Conservation (phyloP, 331 rosid genomes). For the Stylosanthes scabra region DNA sequence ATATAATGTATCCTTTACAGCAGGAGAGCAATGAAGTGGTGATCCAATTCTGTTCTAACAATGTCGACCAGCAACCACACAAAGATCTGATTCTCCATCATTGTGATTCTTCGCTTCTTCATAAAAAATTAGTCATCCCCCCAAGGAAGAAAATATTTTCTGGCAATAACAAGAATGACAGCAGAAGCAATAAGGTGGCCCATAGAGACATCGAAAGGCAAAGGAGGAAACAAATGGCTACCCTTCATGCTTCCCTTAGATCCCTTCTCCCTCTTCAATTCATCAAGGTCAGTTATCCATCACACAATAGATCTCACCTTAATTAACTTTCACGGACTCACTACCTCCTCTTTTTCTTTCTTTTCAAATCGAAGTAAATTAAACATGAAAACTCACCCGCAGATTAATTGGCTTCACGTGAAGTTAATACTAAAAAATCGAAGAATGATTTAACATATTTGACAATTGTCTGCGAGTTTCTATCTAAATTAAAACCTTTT, state of each 20-base stretch:
- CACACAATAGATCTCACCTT: no score
- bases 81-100: conserved; percentile 52
- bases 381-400: no score
- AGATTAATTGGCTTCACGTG: no score
- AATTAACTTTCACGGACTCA: no score
- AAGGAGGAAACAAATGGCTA: conserved; percentile 76
- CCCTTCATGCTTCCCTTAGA: conserved; percentile 66
- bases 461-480: no score
- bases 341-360: neutral
- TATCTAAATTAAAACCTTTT: no score
- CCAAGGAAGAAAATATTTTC: conserved; percentile 8
- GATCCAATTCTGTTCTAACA: conserved; percentile 51
- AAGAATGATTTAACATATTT: no score
- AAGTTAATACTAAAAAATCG: no score
- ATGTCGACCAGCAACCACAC: conserved; percentile 46
- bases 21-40: conserved; percentile 61
- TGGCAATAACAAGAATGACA: neutral
- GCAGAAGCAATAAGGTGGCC: conserved; percentile 49
- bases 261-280: conserved; percentile 62
- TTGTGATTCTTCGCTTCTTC: conserved; percentile 38
- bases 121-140: conserved; percentile 16
- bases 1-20: conserved; percentile 67
- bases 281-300: conserved; percentile 52
- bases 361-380: neutral
- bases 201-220: conserved; percentile 70